A percentile compares a stretch with the other conserved stretches of the same genome.
Conservation (phyloP, 768 basidiomycete species). For the Piloderma croceum region DNA sequence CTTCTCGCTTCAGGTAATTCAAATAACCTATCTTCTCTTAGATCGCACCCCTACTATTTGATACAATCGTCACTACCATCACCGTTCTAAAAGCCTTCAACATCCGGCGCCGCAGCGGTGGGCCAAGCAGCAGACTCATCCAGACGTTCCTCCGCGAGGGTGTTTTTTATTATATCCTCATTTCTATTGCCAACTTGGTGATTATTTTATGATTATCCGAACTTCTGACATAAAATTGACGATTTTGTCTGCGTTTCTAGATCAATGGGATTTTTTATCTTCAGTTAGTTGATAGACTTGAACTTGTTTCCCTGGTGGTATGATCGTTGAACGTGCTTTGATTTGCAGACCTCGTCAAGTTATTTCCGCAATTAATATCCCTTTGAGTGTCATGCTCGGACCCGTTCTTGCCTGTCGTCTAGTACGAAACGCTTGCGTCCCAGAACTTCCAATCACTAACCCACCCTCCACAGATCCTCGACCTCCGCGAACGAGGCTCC, state of each 20-base stretch:
- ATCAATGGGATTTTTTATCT: constrained; percentile 83
- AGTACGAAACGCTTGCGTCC: constrained; percentile 29
- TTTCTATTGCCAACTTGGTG: constrained; percentile 75
- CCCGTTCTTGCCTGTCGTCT: constrained; percentile 77
- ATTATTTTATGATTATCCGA: no score
- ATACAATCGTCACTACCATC: constrained; percentile 76
- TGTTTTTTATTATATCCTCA: constrained; percentile 79
- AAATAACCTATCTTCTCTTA: constrained; percentile 27
- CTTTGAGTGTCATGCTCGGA: constrained; percentile 78
- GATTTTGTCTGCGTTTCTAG: constrained; percentile 37
- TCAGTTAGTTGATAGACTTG: constrained; percentile 58
- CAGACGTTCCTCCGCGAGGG: constrained; percentile 84
- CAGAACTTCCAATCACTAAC: constrained; percentile 1
- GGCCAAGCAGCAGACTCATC: constrained; percentile 72
- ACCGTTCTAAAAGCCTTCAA: constrained; percentile 74
- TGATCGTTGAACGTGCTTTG: constrained; percentile 9
- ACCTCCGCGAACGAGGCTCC: constrained; percentile 76
- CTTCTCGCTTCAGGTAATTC: constrained; percentile 4
- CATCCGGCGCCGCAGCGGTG: constrained; percentile 70
- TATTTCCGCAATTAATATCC: constrained; percentile 80
- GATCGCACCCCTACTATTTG: constrained; percentile 79
- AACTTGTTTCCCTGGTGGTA: background rate
- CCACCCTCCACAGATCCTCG: constrained; percentile 57
- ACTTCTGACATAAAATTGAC: constrained; percentile 53
- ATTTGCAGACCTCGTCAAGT: constrained; percentile 64